Evolutionary conservation across 2,329 filamentous ascomycete species (phyloP).

Genomic region (Amphichorda felina): DNA sequence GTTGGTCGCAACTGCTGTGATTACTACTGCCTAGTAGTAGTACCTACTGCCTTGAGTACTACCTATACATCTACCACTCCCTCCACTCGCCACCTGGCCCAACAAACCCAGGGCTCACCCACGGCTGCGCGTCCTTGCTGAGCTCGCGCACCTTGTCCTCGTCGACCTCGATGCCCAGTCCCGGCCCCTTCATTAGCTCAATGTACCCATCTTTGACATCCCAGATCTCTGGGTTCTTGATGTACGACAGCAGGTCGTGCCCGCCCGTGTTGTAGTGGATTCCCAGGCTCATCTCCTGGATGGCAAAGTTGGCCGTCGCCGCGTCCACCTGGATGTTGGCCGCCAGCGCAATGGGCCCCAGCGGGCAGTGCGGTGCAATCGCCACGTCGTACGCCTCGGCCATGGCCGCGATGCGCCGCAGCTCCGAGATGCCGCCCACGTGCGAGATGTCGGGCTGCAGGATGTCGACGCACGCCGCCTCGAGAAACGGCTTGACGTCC

Average conservation of each 20-base stretch:
- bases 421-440: slow-evolving; percentile 61
- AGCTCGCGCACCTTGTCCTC: slow-evolving; percentile 54
- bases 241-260: slow-evolving; percentile 54
- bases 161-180: slow-evolving; percentile 53
- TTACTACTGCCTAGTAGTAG: no score
- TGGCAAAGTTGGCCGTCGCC: slow-evolving; percentile 52
- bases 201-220: slow-evolving; percentile 56
- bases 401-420: slow-evolving; percentile 57
- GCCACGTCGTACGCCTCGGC: slow-evolving; percentile 60
- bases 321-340: slow-evolving; percentile 58
- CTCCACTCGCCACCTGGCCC: slow-evolving; percentile 55
- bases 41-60: no score
- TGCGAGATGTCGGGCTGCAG: slow-evolving; percentile 65
- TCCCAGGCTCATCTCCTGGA: slow-evolving; percentile 68
- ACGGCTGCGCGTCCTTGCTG: slow-evolving; percentile 45
- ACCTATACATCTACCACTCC: slow-evolving; percentile 56
- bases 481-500: slow-evolving; percentile 63
- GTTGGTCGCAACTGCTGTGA: no score
- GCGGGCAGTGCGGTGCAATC: slow-evolving; percentile 60
- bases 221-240: slow-evolving; percentile 53
- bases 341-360: slow-evolving; percentile 62
- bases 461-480: slow-evolving; percentile 56
- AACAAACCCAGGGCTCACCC: slow-evolving; percentile 55
- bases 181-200: slow-evolving; percentile 43
- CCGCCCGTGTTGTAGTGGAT: slow-evolving; percentile 66